These are phyloP conservation scores for Triglochin maritima DNA, from an alignment of 106 monocot genomes.

Conservation along the genomic window DNA sequence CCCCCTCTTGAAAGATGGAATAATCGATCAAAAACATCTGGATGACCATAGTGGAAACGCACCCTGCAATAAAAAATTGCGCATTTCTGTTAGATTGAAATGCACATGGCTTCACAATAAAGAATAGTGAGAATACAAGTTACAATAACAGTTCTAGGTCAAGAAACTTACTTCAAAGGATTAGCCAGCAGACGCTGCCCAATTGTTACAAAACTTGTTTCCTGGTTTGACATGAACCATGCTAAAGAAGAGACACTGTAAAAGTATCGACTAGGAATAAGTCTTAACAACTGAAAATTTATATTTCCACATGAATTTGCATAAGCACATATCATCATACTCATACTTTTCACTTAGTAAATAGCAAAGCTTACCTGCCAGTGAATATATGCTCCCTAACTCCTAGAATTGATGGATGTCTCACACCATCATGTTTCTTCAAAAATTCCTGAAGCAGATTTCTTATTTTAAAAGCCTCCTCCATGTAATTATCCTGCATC, in stretches of 20 bases:
- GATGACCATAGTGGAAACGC: not conserved
- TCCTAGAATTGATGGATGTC: constrained; percentile 80
- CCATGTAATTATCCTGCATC: constrained; percentile 84
- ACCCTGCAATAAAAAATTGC: too few relatives aligned
- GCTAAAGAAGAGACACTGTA: constrained; percentile 97
- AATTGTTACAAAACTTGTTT: constrained; percentile 94
- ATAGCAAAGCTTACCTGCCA: constrained; percentile 46
- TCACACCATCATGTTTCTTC: constrained; percentile 68
- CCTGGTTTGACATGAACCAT: constrained; percentile 99
- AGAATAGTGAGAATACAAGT: too few relatives aligned
- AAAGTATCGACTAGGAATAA: not conserved
- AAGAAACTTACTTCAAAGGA: constrained; percentile 58
- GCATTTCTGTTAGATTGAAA: too few relatives aligned
- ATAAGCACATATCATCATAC: not conserved
- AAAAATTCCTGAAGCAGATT: constrained; percentile 91
- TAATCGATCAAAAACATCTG: not conserved
- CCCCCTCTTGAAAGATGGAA: too few relatives aligned
- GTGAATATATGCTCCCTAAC: constrained; percentile 97
- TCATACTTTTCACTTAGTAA: not conserved
- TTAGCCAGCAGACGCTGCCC: constrained; percentile 81
- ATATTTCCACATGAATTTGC: not conserved
- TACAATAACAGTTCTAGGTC: too few relatives aligned
- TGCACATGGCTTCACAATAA: too few relatives aligned
- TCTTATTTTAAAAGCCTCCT: constrained; percentile 95
- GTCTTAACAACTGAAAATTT: not conserved